Evolutionary conservation across 1,284 basidiomycete species (phyloP).

Genomic region (Sparassis latifolia): DNA sequence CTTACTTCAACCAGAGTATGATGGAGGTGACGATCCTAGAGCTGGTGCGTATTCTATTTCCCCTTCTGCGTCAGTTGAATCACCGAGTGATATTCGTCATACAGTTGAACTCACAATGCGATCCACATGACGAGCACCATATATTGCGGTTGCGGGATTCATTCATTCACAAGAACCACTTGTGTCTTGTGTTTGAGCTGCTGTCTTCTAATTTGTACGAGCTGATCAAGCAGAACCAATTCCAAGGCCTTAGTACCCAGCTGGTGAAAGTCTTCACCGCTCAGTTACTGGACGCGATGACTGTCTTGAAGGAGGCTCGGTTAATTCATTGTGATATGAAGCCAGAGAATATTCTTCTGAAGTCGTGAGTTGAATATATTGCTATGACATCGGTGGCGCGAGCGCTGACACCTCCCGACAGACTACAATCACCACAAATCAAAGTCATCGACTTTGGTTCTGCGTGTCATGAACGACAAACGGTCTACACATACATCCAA

Average conservation of each 20-base stretch:
- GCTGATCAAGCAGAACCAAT: slow-evolving; percentile 99
- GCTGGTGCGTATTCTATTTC: slow-evolving; percentile 51
- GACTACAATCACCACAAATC: slow-evolving; percentile 95
- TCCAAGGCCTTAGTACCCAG: slow-evolving; percentile 94
- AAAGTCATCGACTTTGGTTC: slow-evolving; percentile 99
- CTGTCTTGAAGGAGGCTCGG: slow-evolving; percentile 90
- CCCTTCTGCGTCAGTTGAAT: background rate
- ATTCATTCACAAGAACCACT: slow-evolving; percentile 94
- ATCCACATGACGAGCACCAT: slow-evolving; percentile 94
- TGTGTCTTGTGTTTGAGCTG: slow-evolving; percentile 97
- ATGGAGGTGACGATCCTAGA: slow-evolving; percentile 99
- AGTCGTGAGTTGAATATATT: slow-evolving; percentile 59
- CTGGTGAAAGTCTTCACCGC: slow-evolving; percentile 98
- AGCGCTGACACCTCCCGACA: slow-evolving; percentile 24
- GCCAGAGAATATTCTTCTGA: slow-evolving; percentile 92
- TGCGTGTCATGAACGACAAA: slow-evolving; percentile 97
- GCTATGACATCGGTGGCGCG: too few relatives aligned
- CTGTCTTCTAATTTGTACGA: slow-evolving; percentile 98
- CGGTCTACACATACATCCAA: slow-evolving; percentile 99
- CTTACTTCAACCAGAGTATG: slow-evolving; percentile 99
- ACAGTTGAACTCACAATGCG: slow-evolving; percentile 89
- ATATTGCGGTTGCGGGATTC: slow-evolving; percentile 93
- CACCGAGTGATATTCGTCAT: background rate
- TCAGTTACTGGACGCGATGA: slow-evolving; percentile 89
- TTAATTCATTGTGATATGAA: slow-evolving; percentile 98